phyloP scores from a whole-genome alignment of 2,329 filamentous ascomycete species.

The Penicillium sp. region DNA sequence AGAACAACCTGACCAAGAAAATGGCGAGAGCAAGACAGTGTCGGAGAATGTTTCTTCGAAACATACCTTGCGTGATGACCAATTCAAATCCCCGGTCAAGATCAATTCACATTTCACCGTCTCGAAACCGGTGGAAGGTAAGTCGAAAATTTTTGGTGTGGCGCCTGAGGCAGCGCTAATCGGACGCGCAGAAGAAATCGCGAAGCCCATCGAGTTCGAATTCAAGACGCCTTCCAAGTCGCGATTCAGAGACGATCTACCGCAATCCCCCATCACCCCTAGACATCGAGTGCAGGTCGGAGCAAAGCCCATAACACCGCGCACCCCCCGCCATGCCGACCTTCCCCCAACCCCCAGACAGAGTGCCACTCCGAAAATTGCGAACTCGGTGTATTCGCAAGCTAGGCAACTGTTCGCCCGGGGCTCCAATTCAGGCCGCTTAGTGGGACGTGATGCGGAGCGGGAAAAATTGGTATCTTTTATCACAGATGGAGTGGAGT shows the following conservation, averaged over 20 bases:
- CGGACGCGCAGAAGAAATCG: conserved; percentile 42
- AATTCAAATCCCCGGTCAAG: conserved; percentile 46
- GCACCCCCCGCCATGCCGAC: conserved; percentile 56
- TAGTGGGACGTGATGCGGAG: conserved; percentile 74
- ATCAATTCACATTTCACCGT: conserved; percentile 45
- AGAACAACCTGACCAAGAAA: conserved; percentile 27
- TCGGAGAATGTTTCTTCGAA: conserved; percentile 46
- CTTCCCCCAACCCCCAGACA: conserved; percentile 50
- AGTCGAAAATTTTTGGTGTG: neutral
- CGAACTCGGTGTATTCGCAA: conserved; percentile 77
- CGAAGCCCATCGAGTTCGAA: conserved; percentile 34
- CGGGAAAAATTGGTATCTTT: conserved; percentile 66
- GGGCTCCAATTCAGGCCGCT: conserved; percentile 67
- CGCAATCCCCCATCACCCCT: conserved; percentile 70
- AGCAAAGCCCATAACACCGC: conserved; percentile 71
- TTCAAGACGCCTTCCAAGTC: conserved; percentile 53
- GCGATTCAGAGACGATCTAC: conserved; percentile 71
- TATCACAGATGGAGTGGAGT: conserved; percentile 60
- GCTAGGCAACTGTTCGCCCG: conserved; percentile 85
- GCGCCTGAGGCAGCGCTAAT: neutral
- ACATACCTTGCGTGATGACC: conserved; percentile 43
- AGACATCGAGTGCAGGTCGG: conserved; percentile 77
- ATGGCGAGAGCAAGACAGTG: conserved; percentile 21
- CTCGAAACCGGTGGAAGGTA: conserved; percentile 39
- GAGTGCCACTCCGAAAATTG: conserved; percentile 61